Percentiles rank a stretch among this genome's conserved stretches.
phyloP scores from a whole-genome alignment of 2,329 filamentous ascomycete genomes.

The Colletotrichum sp. region DNA sequence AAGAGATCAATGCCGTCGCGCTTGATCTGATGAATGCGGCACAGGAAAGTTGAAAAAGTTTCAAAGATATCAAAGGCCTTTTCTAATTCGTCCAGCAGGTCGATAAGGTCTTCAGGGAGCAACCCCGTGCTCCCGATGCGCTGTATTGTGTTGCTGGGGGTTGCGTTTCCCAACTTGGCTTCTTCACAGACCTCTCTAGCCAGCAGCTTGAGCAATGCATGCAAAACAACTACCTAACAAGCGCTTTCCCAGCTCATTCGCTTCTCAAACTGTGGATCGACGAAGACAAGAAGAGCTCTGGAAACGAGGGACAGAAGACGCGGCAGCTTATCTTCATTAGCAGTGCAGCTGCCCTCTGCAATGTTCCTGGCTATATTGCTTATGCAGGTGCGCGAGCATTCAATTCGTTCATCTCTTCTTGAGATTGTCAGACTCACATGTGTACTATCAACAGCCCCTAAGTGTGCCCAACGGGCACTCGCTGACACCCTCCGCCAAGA shows the following conservation, averaged over 20 bases:
- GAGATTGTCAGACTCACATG: neutral
- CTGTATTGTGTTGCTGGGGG: conserved; percentile 32
- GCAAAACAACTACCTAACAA: conserved; percentile 29
- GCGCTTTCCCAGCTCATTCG: conserved; percentile 23
- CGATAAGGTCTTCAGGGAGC: conserved; percentile 6
- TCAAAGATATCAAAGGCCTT: neutral
- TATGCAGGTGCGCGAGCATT: conserved; percentile 22
- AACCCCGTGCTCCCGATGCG: conserved; percentile 25
- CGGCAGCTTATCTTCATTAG: conserved; percentile 30
- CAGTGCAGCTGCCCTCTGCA: conserved; percentile 26
- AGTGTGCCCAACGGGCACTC: conserved; percentile 24
- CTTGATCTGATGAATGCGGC: neutral
- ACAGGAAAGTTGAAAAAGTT: neutral
- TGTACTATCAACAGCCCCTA: conserved; percentile 19
- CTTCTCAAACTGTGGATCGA: conserved; percentile 26
- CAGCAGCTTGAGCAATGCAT: conserved; percentile 29
- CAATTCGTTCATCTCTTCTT: neutral
- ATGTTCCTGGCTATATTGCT: conserved; percentile 28
- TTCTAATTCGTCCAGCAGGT: neutral
- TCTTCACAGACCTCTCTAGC: conserved; percentile 25
- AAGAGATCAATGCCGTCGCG: neutral
- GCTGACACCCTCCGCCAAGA: conserved; percentile 32
- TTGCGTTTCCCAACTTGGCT: conserved; percentile 26
- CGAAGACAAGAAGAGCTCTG: conserved; percentile 20
- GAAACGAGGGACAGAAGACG: neutral